These are phyloP conservation scores for Metschnikowia proteae DNA, from an alignment of 805 yeast genomes.

Conservation along the genomic window DNA sequence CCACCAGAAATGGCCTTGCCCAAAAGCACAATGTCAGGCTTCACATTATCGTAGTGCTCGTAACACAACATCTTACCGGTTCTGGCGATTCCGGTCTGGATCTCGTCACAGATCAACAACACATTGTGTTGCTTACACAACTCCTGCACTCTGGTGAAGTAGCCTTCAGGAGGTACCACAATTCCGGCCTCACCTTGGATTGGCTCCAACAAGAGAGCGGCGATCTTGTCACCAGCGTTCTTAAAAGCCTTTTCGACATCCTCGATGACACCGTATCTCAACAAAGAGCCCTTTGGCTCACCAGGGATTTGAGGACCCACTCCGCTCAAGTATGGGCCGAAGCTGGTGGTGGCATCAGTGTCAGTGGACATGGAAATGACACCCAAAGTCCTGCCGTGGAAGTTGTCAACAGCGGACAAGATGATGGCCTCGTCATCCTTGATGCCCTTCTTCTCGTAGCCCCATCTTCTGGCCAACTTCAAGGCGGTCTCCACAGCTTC, in stretches of 20 bases:
- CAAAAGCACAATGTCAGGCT: conserved; percentile 84
- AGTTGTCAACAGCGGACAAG: conserved; percentile 82
- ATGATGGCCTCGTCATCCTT: conserved; percentile 81
- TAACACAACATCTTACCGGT: conserved; percentile 91
- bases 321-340: conserved; percentile 84
- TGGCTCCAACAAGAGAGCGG: conserved; percentile 90
- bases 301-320: conserved; percentile 86
- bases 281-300: conserved; percentile 50
- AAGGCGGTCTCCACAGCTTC: conserved; percentile 97
- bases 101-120: conserved; percentile 90
- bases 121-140: conserved; percentile 82
- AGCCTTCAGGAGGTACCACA: conserved; percentile 85
- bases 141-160: conserved; percentile 65
- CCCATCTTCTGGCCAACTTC: conserved; percentile 97
- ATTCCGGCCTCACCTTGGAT: conserved; percentile 99
- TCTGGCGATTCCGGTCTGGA: conserved; percentile 96
- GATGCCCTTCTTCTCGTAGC: conserved; percentile 82
- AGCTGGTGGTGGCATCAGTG: conserved; percentile 82
- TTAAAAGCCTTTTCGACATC: conserved; percentile 81
- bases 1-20: conserved; percentile 98
- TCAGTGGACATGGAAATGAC: conserved; percentile 95
- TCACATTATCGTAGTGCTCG: conserved; percentile 74
- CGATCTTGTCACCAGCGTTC: conserved; percentile 82
- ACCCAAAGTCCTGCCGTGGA: conserved; percentile 96
- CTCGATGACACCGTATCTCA: conserved; percentile 81